Base-by-base conservation (phyloP, 1,284 basidiomycete genomes). In the Termitomyces sp. region DNA sequence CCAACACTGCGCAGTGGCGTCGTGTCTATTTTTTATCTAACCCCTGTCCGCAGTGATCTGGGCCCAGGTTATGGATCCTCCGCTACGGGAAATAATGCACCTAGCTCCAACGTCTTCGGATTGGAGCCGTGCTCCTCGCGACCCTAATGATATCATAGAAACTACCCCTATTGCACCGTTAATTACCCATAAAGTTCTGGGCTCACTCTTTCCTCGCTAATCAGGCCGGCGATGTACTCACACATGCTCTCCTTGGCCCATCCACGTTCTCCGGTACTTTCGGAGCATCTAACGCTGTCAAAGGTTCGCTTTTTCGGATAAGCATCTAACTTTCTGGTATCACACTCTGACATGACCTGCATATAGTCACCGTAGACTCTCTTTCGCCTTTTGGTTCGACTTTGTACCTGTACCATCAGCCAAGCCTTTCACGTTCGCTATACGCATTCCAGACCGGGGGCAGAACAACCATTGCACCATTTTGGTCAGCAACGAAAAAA, bases 121-220 rank as follows among this genome's bases (percentile, higher is more conserved):
- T 72, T 73, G 49, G 73, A 75, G 56, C 71, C 72, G 70, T 70
- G 55, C 1, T 66, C 66, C 21, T 3, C 6, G 7, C 4, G 6
- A 15, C 5, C 5, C 54, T n/a, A 48, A 28, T 19, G 12, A 56
- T 13, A 46, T 38, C 17, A 5, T 9, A 73, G 72, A 17, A 73
- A 73, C 52, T 73, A 73, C 54, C 70, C 72, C 1, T 73, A 72
- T 55, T 74, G 73, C 55, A 73, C 72, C 1, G 72, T 73, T 52
- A 73, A 74, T 55, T 72, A 73, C 44, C 70, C 71, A 15, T 68
- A 70, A 74, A 73, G 55, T 75, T 74, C 59, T 75, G 73, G 73
- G 65, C 70, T 10, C 67, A 74, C 50, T 64, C 68, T 8, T 74
- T 74, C 60, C 65, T 71, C 56, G 62, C 66, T 0, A 65, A 69